Evolutionary conservation across 2,329 filamentous ascomycete species (phyloP), one percentile per base, ranked within the genome.

Genomic region (Penicillium sp.): DNA sequence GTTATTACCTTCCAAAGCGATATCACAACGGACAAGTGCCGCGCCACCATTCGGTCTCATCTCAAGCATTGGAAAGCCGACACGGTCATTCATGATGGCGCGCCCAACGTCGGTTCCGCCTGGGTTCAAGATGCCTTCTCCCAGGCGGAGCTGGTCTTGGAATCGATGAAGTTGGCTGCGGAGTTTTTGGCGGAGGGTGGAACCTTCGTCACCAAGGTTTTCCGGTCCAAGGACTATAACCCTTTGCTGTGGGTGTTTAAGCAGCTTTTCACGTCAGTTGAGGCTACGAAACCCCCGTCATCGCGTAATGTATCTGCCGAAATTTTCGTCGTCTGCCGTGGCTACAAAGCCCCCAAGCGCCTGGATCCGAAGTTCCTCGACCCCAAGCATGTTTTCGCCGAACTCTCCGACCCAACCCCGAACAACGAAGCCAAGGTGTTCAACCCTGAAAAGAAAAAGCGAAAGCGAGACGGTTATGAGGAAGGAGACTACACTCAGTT

Each of bases 111-210:
- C 51, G 94, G 94, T 85, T 93, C 91, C 0, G 92, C 94, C 0
- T 99, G 94, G 94, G 89, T 92, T 36, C 94, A 99, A 76, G 94
- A 99, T 79, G 94, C 94, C 37, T 99, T 96, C 82, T 93, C 93
- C 56, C 94, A 99, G 75, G 94, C 93, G 52, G 93, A 97, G 75
- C 79, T 99, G 46, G 91, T 89, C 10, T 78, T 99, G 49, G 90
- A 96, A 70, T 89, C 90, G 7, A 82, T 99, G 81, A 96, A 95
- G 72, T 79, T 99, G 51, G 94, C 94, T 3, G 96, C 91, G 0
- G 93, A 99, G 61, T 99, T 99, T 63, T 76, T 99, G 51, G 82
- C 85, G 15, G 88, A 93, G 70, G 91, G 92, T 39, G 94, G 94
- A 58, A 93, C 87, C 7, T 97, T 97, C 60, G 92, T 97, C 37